Base-by-base conservation (phyloP, 2,329 filamentous ascomycete genomes). In the Talaromyces amestolkiae region DNA sequence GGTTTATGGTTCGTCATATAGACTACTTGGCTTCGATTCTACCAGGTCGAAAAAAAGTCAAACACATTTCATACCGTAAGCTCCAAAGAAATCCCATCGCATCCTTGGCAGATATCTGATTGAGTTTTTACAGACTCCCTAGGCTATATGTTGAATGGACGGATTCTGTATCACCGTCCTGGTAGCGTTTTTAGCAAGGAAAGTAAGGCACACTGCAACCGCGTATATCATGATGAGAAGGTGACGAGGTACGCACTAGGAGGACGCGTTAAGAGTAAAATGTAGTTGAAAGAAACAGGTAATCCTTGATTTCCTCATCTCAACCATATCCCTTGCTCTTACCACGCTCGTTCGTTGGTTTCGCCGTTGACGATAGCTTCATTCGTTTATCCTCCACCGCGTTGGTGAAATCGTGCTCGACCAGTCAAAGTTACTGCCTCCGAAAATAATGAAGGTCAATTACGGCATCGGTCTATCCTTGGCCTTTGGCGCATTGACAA, bases 331-430 rank as follows among this genome's bases (percentile, higher is more conserved):
- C 41, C 17, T 60, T 61, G 33, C 22, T 49, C 27, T 15, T 37
- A 56, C n/a, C 53, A 56, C 63, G 39, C 58, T 65, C 58, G 41
- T n/a, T 65, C 43, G 49, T 19, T 60, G 59, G 49, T 56, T 61
- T 37, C 41, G 8, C 31, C 9, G 17, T 62, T 49, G 51, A 63
- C 27, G 27, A 58, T 24, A 56, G 3, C 64, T 43, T 58, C 64
- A 37, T 51, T 66, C 63, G 49, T 65, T 61, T 51, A 27, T 58
- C 13, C 35, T 37, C 1, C 35, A 13, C 33, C 27, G 39, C 22
- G 31, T n/a, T n/a, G n/a, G n/a, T n/a, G n/a, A n/a, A n/a, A n/a
- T n/a, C 51, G 13, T 56, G 19, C 13, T 56, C 11, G 19, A 37
- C 5, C 19, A 59, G 22, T 11, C 24, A 27, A 31, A 43, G n/a